A percentile compares a stretch with the other conserved stretches of the same genome.
These are phyloP conservation scores for Pseudogymnoascus sp. DNA, from an alignment of 2,329 filamentous ascomycete genomes.

Conservation along the genomic window DNA sequence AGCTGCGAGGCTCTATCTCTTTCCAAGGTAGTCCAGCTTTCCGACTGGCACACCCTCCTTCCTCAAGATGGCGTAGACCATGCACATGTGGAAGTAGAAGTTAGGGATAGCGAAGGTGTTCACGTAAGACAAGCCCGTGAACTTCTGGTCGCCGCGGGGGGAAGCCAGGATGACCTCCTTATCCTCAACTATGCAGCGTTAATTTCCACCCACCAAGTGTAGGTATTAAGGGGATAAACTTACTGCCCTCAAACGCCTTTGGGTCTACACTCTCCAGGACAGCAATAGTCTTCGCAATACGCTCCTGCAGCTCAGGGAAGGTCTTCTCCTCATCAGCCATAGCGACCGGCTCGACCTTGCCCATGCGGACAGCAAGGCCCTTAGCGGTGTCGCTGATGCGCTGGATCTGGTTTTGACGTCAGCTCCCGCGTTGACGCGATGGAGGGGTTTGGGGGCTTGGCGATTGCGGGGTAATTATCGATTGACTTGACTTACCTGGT, in stretches of 20 bases:
- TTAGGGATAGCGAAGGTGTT: constrained; percentile 47
- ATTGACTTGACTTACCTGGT: constrained; percentile 28
- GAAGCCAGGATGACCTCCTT: constrained; percentile 32
- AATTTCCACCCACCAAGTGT: neutral
- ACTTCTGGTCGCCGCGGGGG: constrained; percentile 29
- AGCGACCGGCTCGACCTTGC: constrained; percentile 26
- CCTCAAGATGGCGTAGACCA: constrained; percentile 52
- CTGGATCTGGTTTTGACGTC: constrained; percentile 28
- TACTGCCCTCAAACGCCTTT: constrained; percentile 33
- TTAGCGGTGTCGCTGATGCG: constrained; percentile 35
- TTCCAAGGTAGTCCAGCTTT: constrained; percentile 47
- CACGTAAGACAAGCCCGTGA: constrained; percentile 39
- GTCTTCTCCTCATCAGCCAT: constrained; percentile 39
- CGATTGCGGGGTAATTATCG: neutral
- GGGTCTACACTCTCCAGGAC: constrained; percentile 37
- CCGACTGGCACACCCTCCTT: constrained; percentile 53
- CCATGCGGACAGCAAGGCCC: constrained; percentile 32
- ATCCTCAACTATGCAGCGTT: constrained; percentile 25
- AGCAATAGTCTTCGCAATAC: constrained; percentile 39
- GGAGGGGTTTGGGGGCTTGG: neutral
- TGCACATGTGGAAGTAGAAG: constrained; percentile 55
- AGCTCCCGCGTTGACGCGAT: neutral
- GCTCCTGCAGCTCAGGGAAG: constrained; percentile 39
- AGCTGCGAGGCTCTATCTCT: neutral
- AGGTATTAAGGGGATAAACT: neutral